Evolutionary conservation across 169 alveolate genomes (phyloP).

Genomic region (Babesia divergens): DNA sequence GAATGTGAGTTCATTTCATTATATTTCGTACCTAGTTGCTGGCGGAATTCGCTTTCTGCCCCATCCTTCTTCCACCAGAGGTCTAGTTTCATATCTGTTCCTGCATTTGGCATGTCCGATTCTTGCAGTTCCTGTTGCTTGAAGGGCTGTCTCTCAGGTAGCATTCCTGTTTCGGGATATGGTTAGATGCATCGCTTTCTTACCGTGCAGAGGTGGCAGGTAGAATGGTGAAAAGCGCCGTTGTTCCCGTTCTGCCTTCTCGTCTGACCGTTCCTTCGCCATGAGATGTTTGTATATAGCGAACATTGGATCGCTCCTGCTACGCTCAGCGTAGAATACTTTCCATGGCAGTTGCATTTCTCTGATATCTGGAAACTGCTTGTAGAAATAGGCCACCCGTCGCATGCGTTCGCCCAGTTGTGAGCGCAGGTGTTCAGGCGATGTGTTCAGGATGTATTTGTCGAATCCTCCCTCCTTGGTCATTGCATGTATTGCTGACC

Average conservation of each 20-base stretch:
- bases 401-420: constrained; percentile 80
- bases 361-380: constrained; percentile 49
- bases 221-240: constrained; percentile 74
- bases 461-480: constrained; percentile 86
- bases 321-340: constrained; percentile 62
- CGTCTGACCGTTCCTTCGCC: constrained; percentile 61
- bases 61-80: constrained; percentile 67
- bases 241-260: constrained; percentile 39
- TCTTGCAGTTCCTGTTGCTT: not conserved
- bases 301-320: constrained; percentile 65
- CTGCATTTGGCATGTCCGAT: not conserved
- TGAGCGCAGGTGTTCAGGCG: constrained; percentile 87
- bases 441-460: constrained; percentile 78
- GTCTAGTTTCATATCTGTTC: constrained; percentile 61
- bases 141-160: constrained; percentile 56
- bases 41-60: constrained; percentile 58
- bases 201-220: constrained; percentile 66
- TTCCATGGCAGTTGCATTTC: constrained; percentile 73
- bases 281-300: constrained; percentile 69
- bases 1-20: not conserved
- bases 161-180: constrained; percentile 6
- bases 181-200: too few species aligned
- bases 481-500: constrained; percentile 80
- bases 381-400: constrained; percentile 79
- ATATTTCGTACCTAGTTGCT: constrained; percentile 46